phyloP scores from a whole-genome alignment of 768 basidiomycete species.

The Leccinum pellstonianum region DNA sequence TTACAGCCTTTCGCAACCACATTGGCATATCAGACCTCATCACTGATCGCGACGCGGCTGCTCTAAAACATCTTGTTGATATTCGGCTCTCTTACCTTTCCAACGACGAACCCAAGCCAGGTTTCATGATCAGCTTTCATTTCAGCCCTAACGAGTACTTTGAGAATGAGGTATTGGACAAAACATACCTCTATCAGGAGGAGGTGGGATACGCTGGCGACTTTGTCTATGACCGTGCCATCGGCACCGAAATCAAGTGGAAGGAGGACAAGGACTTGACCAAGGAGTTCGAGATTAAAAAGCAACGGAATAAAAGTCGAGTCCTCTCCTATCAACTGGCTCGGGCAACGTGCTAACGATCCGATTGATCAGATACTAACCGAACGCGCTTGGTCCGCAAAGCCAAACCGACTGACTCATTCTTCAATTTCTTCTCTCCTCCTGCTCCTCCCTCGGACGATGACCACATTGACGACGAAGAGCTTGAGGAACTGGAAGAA shows the following conservation, averaged over 20 bases:
- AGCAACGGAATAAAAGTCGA: slow-evolving; percentile 98
- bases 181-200: slow-evolving; percentile 92
- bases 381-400: slow-evolving; percentile 82
- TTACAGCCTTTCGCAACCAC: slow-evolving; percentile 94
- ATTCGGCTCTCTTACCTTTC: slow-evolving; percentile 77
- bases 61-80: slow-evolving; percentile 81
- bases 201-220: slow-evolving; percentile 96
- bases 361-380: slow-evolving; percentile 61
- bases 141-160: slow-evolving; percentile 88
- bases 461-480: slow-evolving; percentile 74
- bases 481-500: slow-evolving; percentile 87
- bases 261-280: slow-evolving; percentile 98
- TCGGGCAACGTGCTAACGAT: slow-evolving; percentile 1
- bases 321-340: background rate
- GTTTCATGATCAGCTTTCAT: slow-evolving; percentile 86
- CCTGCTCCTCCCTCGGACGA: slow-evolving; percentile 73
- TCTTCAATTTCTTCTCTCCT: slow-evolving; percentile 98
- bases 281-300: slow-evolving; percentile 97
- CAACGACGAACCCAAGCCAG: slow-evolving; percentile 66
- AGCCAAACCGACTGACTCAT: slow-evolving; percentile 87
- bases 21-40: slow-evolving; percentile 82
- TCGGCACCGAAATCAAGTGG: slow-evolving; percentile 93
- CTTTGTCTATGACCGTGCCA: slow-evolving; percentile 93
- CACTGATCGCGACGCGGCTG: slow-evolving; percentile 87
- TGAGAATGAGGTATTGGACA: slow-evolving; percentile 76